Percentiles rank a stretch among this genome's conserved stretches.
Conservation (phyloP, 805 yeast genomes). For the Candida alai region DNA sequence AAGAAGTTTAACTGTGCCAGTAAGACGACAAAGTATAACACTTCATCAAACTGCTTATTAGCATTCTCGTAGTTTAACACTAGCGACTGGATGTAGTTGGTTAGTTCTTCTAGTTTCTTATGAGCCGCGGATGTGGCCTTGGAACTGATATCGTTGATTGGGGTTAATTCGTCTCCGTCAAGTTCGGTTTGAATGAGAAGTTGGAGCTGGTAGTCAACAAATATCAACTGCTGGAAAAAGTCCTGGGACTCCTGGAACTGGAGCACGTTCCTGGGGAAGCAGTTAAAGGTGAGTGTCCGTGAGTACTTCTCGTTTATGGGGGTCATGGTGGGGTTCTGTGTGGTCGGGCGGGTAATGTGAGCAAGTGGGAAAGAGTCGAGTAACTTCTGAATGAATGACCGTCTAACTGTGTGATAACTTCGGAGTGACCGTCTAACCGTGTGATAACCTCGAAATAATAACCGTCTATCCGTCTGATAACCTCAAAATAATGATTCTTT, state of each 20-base stretch:
- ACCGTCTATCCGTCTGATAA: too few species aligned
- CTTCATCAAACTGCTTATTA: constrained; percentile 24
- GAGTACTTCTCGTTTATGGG: constrained; percentile 23
- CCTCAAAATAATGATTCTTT: too few species aligned
- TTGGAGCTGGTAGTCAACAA: constrained; percentile 37
- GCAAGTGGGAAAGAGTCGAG: too few species aligned
- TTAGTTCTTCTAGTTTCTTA: constrained; percentile 23
- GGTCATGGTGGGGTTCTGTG: constrained; percentile 13
- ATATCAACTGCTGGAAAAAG: constrained; percentile 30
- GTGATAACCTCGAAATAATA: too few species aligned
- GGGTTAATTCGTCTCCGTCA: constrained; percentile 21
- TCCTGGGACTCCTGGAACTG: constrained; percentile 31
- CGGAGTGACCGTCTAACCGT: too few species aligned
- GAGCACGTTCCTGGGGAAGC: constrained; percentile 33
- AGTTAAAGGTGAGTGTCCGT: constrained; percentile 29
- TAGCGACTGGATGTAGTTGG: constrained; percentile 23
- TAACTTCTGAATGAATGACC: too few species aligned
- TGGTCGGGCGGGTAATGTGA: too few species aligned
- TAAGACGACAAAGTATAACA: constrained; percentile 28
- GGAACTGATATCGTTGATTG: constrained; percentile 8
- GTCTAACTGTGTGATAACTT: too few species aligned
- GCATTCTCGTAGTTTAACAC: constrained; percentile 22
- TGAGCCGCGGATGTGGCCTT: constrained; percentile 10
- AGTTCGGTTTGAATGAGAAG: constrained; percentile 26
- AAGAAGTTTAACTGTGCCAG: constrained; percentile 34